Percentiles rank a stretch among this genome's conserved stretches.
phyloP scores from a whole-genome alignment of 1,139 yeast genomes.

The Komagataea norvegica region DNA sequence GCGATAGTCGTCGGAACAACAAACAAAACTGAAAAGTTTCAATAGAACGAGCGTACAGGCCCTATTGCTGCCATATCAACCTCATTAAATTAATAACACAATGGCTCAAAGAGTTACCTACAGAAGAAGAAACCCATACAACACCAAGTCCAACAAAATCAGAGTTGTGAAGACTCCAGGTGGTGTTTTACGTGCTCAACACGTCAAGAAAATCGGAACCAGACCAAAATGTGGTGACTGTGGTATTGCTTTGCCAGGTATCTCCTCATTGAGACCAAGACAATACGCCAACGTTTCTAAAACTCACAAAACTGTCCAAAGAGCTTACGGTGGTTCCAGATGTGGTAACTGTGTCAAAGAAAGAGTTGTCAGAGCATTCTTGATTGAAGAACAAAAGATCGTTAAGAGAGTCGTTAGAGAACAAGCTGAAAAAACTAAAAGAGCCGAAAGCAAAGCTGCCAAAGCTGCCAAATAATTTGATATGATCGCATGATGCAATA shows the following conservation, averaged over 20 bases:
- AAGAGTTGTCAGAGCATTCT: conserved; percentile 98
- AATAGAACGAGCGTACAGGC: background rate
- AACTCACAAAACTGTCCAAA: conserved; percentile 96
- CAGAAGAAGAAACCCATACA: conserved; percentile 86
- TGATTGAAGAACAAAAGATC: conserved; percentile 98
- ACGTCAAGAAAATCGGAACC: conserved; percentile 90
- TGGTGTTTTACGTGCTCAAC: conserved; percentile 96
- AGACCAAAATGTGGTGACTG: conserved; percentile 99
- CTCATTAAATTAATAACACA: conserved; percentile 20
- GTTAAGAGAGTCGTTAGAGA: conserved; percentile 98
- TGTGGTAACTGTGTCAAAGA: conserved; percentile 98
- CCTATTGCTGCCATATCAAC: too few relatives aligned
- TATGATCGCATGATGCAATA: background rate
- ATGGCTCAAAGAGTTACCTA: conserved; percentile 82
- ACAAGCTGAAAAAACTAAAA: conserved; percentile 78
- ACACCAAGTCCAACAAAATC: conserved; percentile 98
- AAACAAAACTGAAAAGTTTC: conserved; percentile 3
- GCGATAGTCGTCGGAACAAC: background rate
- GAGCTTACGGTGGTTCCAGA: conserved; percentile 99
- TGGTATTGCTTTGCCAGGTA: conserved; percentile 87
- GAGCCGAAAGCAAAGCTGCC: conserved; percentile 25
- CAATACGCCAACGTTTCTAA: conserved; percentile 91
- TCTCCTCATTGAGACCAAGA: conserved; percentile 95
- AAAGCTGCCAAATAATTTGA: conserved; percentile 1
- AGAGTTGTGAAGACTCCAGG: conserved; percentile 99